A percentile compares a stretch with the other conserved stretches of the same genome.
These are phyloP conservation scores for Nakataea oryzae DNA, from an alignment of 2,329 filamentous ascomycete species.

Conservation along the genomic window DNA sequence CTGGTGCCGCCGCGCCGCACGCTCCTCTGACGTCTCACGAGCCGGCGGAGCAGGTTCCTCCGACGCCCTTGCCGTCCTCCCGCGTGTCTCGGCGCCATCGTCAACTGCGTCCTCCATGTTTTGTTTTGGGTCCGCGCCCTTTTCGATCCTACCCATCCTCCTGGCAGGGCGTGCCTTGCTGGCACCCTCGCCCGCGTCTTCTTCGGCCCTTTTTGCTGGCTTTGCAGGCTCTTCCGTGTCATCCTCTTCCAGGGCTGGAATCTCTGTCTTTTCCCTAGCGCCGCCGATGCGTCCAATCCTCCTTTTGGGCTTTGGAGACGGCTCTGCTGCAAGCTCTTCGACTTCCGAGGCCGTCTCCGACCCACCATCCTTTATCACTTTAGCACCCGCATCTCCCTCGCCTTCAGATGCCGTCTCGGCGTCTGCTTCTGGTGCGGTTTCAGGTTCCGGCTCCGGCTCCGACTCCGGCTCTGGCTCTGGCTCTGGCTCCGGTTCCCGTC, in stretches of 20 bases:
- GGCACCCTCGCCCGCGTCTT: constrained; percentile 3
- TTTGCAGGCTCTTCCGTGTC: not conserved
- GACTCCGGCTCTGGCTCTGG: no score
- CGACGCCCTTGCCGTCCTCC: not conserved
- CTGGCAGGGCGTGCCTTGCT: constrained; percentile 8
- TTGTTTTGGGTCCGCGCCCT: constrained; percentile 6
- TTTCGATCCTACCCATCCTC: constrained; percentile 24
- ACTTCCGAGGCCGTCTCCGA: constrained; percentile 34
- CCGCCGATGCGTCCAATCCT: constrained; percentile 32
- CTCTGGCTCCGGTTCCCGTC: constrained; percentile 16
- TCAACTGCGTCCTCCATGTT: constrained; percentile 10
- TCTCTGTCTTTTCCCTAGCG: constrained; percentile 8
- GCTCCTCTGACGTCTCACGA: constrained; percentile 32
- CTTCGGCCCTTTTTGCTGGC: not conserved
- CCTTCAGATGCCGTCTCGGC: not conserved
- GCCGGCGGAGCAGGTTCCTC: constrained; percentile 13
- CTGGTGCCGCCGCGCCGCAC: constrained; percentile 37
- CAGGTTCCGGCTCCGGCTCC: constrained; percentile 8
- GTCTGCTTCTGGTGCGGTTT: constrained; percentile 1
- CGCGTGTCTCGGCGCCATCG: not conserved
- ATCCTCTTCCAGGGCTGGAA: not conserved
- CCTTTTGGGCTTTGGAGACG: constrained; percentile 13
- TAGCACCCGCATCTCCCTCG: constrained; percentile 5
- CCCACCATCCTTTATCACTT: constrained; percentile 7
- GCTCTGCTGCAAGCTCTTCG: constrained; percentile 17